Evolutionary conservation across 192 early-diverging fungal genomes (phyloP).

Genomic region (Coemansia brasiliensis): DNA sequence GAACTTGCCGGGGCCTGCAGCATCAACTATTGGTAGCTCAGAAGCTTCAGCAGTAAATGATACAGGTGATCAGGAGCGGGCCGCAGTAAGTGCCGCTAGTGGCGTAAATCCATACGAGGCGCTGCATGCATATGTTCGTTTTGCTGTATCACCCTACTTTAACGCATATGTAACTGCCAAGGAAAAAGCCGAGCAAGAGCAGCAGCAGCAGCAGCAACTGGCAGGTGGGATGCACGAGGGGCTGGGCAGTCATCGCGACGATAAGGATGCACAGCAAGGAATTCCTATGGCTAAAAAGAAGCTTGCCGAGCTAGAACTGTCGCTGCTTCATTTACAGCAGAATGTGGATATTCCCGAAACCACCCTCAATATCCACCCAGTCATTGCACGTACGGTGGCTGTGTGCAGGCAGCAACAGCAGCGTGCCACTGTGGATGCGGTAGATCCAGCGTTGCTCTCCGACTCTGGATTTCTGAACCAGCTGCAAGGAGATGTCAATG

Average conservation of each 20-base stretch:
- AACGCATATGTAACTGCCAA: constrained; percentile 85
- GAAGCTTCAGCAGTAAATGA: constrained; percentile 27
- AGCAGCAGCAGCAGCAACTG: constrained; percentile 2
- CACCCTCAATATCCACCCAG: constrained; percentile 81
- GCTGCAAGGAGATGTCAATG: constrained; percentile 93
- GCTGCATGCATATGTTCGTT: constrained; percentile 87
- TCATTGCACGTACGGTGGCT: constrained; percentile 68
- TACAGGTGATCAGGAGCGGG: background rate
- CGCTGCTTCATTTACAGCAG: constrained; percentile 92
- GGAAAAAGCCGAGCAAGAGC: constrained; percentile 56
- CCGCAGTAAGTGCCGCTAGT: constrained; percentile 13
- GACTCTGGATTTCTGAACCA: constrained; percentile 92
- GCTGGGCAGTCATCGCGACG: constrained; percentile 47
- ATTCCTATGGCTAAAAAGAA: constrained; percentile 98
- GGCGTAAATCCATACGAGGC: constrained; percentile 77
- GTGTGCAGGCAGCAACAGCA: constrained; percentile 65
- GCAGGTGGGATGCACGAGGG: constrained; percentile 37
- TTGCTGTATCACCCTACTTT: constrained; percentile 94
- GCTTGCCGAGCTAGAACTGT: constrained; percentile 96
- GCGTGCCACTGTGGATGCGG: constrained; percentile 72
- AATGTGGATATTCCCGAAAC: constrained; percentile 98
- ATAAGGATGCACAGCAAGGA: constrained; percentile 67
- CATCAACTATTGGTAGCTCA: constrained; percentile 3
- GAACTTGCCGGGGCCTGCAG: constrained; percentile 79
- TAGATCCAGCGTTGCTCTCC: constrained; percentile 67